Percentiles rank a stretch among this genome's conserved stretches.
Conservation (phyloP, 305 asterid genomes). For the Fraxinus nigra region DNA sequence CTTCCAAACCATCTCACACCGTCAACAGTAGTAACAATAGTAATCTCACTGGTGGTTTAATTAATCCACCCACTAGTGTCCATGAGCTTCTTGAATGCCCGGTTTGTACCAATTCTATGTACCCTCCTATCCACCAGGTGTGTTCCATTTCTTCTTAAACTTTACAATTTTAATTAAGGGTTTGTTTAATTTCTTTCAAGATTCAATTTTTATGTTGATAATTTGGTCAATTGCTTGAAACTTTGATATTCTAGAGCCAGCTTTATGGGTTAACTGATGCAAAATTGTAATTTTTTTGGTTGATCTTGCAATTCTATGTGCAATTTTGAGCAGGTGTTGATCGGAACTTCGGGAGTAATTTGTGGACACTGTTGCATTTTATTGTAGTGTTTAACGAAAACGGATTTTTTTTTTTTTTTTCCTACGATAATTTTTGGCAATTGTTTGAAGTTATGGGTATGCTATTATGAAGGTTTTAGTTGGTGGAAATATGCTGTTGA, state of each 20-base stretch:
- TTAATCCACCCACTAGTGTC: slow-evolving; percentile 68
- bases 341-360: slow-evolving; percentile 23
- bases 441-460: slow-evolving; percentile 14
- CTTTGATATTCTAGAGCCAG: not conserved
- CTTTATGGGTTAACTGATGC: slow-evolving; percentile 16
- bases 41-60: slow-evolving; percentile 34
- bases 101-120: slow-evolving; percentile 85
- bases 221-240: not conserved
- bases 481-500: not conserved
- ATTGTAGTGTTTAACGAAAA: not conserved
- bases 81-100: slow-evolving; percentile 93
- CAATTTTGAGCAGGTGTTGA: slow-evolving; percentile 11
- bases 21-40: slow-evolving; percentile 26
- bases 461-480: slow-evolving; percentile 10
- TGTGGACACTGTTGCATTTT: slow-evolving; percentile 14
- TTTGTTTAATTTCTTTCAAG: not conserved
- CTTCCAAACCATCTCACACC: slow-evolving; percentile 47
- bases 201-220: slow-evolving; percentile 2
- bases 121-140: slow-evolving; percentile 93
- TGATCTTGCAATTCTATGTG: slow-evolving; percentile 9
- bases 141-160: not conserved
- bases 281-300: slow-evolving; percentile 15
- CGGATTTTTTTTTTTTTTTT: not conserved
- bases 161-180: not conserved
- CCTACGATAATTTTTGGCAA: not conserved